Evolutionary conservation across 371 early-diverging fungal species (phyloP).

Genomic region (Rhizopus delemar): DNA sequence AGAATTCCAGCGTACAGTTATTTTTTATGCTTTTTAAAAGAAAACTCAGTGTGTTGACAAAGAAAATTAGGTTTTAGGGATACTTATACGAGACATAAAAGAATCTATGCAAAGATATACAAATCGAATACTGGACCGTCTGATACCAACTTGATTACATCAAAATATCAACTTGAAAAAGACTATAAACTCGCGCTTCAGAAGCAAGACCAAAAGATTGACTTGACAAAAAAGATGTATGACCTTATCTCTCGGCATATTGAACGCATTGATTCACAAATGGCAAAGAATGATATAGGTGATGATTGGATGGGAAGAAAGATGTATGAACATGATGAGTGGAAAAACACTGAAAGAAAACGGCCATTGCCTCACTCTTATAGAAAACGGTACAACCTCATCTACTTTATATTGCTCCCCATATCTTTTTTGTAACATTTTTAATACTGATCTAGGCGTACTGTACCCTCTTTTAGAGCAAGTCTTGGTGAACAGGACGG

Average conservation of each 20-base stretch:
- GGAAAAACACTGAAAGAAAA: constrained; percentile 10
- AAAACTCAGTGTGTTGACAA: background rate
- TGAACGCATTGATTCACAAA: constrained; percentile 53
- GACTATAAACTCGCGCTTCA: constrained; percentile 50
- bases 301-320: constrained; percentile 39
- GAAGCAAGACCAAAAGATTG: constrained; percentile 56
- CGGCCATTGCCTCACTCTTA: background rate
- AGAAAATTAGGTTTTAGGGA: constrained; percentile 23
- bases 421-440: background rate
- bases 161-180: constrained; percentile 41
- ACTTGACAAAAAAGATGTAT: constrained; percentile 51
- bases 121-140: constrained; percentile 12
- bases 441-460: background rate
- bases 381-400: background rate
- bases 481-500: constrained; percentile 19
- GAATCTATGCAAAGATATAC: constrained; percentile 20
- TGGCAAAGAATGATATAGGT: constrained; percentile 40
- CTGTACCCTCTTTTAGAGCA: background rate
- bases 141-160: constrained; percentile 22
- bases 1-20: constrained; percentile 41
- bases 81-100: constrained; percentile 25
- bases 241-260: constrained; percentile 52
- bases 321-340: constrained; percentile 6
- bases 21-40: background rate
- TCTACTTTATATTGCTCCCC: background rate